A percentile compares a stretch with the other conserved stretches of the same genome.
These are phyloP conservation scores for Glycine latifolia DNA, from an alignment of 306 rosid species.

Conservation along the genomic window DNA sequence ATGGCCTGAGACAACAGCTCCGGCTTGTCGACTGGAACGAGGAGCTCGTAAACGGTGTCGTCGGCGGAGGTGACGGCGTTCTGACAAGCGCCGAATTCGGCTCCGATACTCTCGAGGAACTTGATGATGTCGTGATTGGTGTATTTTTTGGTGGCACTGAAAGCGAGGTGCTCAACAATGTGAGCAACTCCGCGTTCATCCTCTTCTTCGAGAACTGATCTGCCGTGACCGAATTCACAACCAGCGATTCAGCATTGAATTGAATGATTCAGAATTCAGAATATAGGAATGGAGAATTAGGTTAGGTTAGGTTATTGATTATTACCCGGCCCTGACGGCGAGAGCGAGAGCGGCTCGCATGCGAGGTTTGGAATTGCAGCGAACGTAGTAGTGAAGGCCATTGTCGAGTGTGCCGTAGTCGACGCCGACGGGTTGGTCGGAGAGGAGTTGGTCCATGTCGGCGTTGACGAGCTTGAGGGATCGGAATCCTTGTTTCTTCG, in stretches of 20 bases:
- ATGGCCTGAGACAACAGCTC: slow-evolving; percentile 85
- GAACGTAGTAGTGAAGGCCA: slow-evolving; percentile 88
- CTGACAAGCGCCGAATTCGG: slow-evolving; percentile 97
- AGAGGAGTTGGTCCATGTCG: slow-evolving; percentile 69
- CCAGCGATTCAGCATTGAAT: neutral
- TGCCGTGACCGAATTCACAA: slow-evolving; percentile 47
- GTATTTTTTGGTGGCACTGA: slow-evolving; percentile 85
- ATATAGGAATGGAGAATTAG: neutral
- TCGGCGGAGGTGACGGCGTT: slow-evolving; percentile 89
- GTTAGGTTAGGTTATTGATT: slow-evolving; percentile 1
- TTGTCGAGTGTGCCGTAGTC: slow-evolving; percentile 80
- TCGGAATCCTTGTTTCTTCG: slow-evolving; percentile 84
- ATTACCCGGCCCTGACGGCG: slow-evolving; percentile 85
- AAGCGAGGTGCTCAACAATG: slow-evolving; percentile 96
- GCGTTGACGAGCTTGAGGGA: slow-evolving; percentile 77
- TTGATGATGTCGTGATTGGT: slow-evolving; percentile 87
- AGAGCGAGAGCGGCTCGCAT: slow-evolving; percentile 98
- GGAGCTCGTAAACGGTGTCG: slow-evolving; percentile 87
- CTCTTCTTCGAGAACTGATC: slow-evolving; percentile 97
- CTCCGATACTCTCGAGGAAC: slow-evolving; percentile 93
- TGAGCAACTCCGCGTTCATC: slow-evolving; percentile 98
- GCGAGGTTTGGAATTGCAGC: slow-evolving; percentile 89
- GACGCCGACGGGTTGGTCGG: slow-evolving; percentile 70
- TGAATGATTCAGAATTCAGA: neutral
- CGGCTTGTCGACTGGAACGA: slow-evolving; percentile 94